A percentile compares a stretch with the other conserved stretches of the same genome.
Evolutionary conservation across 2,329 filamentous ascomycete genomes (phyloP).

Genomic region (Pyricularia grisea): DNA sequence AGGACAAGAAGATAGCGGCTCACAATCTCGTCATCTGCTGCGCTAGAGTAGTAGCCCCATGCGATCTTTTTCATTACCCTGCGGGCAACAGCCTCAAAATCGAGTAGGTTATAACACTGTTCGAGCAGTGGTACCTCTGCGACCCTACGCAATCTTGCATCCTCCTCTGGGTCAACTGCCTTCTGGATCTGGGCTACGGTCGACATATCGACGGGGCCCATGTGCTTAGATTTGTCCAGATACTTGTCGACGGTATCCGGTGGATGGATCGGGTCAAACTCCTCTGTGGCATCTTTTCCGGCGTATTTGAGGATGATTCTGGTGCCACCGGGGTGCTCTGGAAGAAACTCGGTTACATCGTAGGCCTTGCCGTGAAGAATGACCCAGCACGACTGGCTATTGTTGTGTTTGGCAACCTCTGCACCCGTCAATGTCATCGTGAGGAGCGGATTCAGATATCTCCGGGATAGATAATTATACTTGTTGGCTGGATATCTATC

Average conservation of each 20-base stretch:
- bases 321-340: constrained; percentile 78
- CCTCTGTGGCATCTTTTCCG: constrained; percentile 87
- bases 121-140: constrained; percentile 68
- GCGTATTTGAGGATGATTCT: constrained; percentile 97
- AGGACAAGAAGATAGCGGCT: constrained; percentile 14
- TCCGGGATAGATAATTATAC: too few species aligned
- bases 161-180: constrained; percentile 49
- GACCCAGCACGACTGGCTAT: constrained; percentile 25
- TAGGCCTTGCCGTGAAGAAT: constrained; percentile 18
- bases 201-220: constrained; percentile 81
- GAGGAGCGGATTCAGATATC: neutral
- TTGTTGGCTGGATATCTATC: neutral
- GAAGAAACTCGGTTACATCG: constrained; percentile 27
- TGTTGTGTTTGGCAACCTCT: constrained; percentile 24
- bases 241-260: constrained; percentile 83
- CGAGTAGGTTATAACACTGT: constrained; percentile 87
- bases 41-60: constrained; percentile 97
- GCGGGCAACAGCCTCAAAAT: constrained; percentile 90
- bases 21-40: constrained; percentile 82
- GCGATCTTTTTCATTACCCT: constrained; percentile 91
- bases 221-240: constrained; percentile 74
- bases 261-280: constrained; percentile 81
- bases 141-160: constrained; percentile 63
- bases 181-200: constrained; percentile 64
- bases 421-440: constrained; percentile 17